Conservation (phyloP, 1,284 basidiomycete species). For the Cronartium quercuum region DNA sequence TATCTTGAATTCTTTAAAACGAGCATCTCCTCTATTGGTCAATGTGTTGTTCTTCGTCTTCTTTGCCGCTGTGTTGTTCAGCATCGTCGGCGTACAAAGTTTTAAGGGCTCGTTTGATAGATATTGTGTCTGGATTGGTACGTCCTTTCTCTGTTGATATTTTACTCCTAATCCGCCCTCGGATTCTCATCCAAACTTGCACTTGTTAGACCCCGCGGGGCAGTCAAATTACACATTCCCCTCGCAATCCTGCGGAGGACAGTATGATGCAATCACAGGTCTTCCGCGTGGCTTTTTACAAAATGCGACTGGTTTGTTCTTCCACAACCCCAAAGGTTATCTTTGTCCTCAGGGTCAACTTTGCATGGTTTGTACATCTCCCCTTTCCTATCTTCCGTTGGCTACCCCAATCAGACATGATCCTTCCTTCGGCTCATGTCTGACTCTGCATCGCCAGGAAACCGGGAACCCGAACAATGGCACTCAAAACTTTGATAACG, state of each 20-base stretch:
- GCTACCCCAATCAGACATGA: not conserved
- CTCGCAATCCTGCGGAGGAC: slow-evolving; percentile 68
- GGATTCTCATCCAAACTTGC: not conserved
- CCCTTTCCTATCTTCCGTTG: not conserved
- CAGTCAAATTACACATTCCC: slow-evolving; percentile 47
- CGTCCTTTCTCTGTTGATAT: slow-evolving; percentile 18
- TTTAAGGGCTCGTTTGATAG: slow-evolving; percentile 77
- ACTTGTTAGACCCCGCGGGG: slow-evolving; percentile 48
- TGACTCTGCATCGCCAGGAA: slow-evolving; percentile 49
- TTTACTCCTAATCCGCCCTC: too few species aligned
- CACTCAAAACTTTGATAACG: slow-evolving; percentile 81
- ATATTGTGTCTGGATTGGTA: slow-evolving; percentile 51
- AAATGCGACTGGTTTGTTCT: slow-evolving; percentile 26
- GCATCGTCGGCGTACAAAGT: slow-evolving; percentile 78
- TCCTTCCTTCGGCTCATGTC: not conserved
- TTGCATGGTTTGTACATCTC: slow-evolving; percentile 44
- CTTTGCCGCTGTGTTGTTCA: slow-evolving; percentile 80
- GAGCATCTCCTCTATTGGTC: slow-evolving; percentile 75
- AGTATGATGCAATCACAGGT: slow-evolving; percentile 45
- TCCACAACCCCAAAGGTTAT: slow-evolving; percentile 45
- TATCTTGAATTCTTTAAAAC: slow-evolving; percentile 88
- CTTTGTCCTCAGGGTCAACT: slow-evolving; percentile 48
- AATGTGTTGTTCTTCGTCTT: slow-evolving; percentile 84
- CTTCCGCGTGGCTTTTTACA: slow-evolving; percentile 31
- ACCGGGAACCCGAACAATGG: slow-evolving; percentile 63